Evolutionary conservation across 1,139 yeast species (phyloP), one percentile per base, ranked within the genome.

Genomic region (Debaryomycetaceae sp.): DNA sequence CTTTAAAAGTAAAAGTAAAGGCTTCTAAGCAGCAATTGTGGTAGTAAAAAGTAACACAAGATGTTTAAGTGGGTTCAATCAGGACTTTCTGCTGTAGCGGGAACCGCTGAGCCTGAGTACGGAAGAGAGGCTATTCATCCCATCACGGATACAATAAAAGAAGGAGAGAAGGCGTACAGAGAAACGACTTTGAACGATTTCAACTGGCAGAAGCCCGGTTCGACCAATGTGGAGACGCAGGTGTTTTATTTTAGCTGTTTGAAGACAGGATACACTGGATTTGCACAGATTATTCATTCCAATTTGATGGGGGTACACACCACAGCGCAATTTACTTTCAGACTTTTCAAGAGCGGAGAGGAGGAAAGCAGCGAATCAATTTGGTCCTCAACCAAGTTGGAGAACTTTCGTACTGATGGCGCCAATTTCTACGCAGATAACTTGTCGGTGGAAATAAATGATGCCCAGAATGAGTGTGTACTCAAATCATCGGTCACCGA

Each of bases 21-120:
- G 11, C 8, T 27, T 8, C 11, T 27, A 4, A 27, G 31, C 11
- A 11, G 11, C 11, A 27, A 8, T 27, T 27, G 31, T 27, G 31
- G 27, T 34, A 42, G 39, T 35, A 13, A 35, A 13, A 39, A 34
- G 11, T 39, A 39, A 31, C 31, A 27, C 31, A 27, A 27, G 27
- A 86, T 86, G 95, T 72, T 86, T 45, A 86, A 83, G 79, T 85
- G 90, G 90, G 87, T 86, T 49, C 93, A 86, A 74, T 86, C 91
- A 49, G 81, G 96, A 45, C 80, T 93, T 40, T 89, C 98, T 20
- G 93, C 95, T 5, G 93, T 90, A 39, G 95, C 97, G 6, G 99
- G 99, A 42, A 81, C 96, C 14, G 96, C 97, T 2, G 99, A 93
- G 66, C 99, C 99, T 24, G 96, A 87, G 61, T 93, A 93, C 60